Evolutionary conservation across 768 basidiomycete species (phyloP).

Genomic region (Suillus brevipes): DNA sequence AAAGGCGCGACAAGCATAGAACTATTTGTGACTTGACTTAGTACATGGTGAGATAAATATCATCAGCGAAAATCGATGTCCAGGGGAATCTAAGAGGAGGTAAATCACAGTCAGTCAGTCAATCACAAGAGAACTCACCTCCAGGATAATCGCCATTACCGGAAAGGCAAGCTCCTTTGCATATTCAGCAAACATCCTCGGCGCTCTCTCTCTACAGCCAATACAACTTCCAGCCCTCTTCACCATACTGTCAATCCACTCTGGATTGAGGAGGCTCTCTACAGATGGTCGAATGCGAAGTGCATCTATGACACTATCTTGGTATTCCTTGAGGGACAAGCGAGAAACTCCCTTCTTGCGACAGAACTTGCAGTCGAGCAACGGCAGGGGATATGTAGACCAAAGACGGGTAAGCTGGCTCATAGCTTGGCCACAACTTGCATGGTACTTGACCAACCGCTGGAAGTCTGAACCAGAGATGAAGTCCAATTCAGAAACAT

Average conservation of each 20-base stretch:
- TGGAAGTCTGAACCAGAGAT: constrained; percentile 40
- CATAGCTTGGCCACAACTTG: constrained; percentile 36
- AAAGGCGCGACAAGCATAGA: background rate
- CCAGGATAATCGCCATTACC: constrained; percentile 28
- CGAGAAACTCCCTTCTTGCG: constrained; percentile 37
- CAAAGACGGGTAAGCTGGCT: constrained; percentile 33
- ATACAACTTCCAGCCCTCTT: constrained; percentile 32
- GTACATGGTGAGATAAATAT: background rate
- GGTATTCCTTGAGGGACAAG: constrained; percentile 31
- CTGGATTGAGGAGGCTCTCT: constrained; percentile 29
- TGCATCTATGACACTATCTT: constrained; percentile 35
- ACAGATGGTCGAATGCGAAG: constrained; percentile 33
- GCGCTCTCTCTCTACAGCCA: constrained; percentile 31
- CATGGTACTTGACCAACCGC: constrained; percentile 37
- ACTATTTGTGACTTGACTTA: background rate
- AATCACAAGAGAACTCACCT: constrained; percentile 21
- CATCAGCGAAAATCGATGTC: constrained; percentile 6
- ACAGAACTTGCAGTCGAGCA: constrained; percentile 35
- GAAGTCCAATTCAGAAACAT: constrained; percentile 36
- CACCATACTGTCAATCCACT: constrained; percentile 33
- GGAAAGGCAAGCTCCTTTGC: constrained; percentile 28
- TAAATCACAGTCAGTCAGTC: background rate
- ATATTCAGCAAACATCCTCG: constrained; percentile 31
- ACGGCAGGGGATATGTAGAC: constrained; percentile 31
- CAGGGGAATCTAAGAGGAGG: constrained; percentile 1